Evolutionary conservation across 129 eudicot species (phyloP).

Genomic region (Helichrysum umbraculigerum): DNA sequence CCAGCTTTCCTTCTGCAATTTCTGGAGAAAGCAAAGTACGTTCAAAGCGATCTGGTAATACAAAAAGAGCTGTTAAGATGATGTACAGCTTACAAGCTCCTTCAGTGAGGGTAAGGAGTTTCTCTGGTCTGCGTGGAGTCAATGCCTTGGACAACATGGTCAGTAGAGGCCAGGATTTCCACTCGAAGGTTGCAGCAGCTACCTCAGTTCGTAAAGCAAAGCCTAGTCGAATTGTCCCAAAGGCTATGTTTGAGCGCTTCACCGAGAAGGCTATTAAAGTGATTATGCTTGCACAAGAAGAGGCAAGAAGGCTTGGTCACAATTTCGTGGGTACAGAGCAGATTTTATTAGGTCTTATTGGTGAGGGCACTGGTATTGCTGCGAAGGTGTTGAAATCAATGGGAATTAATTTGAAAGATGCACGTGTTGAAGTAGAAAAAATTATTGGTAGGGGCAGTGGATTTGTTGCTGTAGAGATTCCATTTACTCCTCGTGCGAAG

Average conservation of each 20-base stretch:
- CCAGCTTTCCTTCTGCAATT: conserved; percentile 65
- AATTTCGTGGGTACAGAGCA: conserved; percentile 88
- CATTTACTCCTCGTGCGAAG: conserved; percentile 92
- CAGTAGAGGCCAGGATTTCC: conserved; percentile 43
- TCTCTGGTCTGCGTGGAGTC: conserved; percentile 64
- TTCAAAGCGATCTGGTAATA: conserved; percentile 45
- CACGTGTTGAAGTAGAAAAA: conserved; percentile 89
- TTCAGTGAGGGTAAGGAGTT: conserved; percentile 37
- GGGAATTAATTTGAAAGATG: conserved; percentile 93
- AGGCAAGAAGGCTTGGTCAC: conserved; percentile 85
- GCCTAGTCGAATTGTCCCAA: conserved; percentile 49
- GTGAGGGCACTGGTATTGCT: conserved; percentile 94
- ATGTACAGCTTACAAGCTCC: conserved; percentile 43
- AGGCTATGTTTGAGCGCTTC: conserved; percentile 89
- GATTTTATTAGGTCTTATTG: conserved; percentile 78
- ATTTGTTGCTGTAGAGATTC: conserved; percentile 87
- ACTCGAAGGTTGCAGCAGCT: conserved; percentile 61
- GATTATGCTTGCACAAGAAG: conserved; percentile 96
- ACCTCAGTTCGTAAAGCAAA: conserved; percentile 47
- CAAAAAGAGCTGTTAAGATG: conserved; percentile 47
- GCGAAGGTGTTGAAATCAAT: conserved; percentile 89
- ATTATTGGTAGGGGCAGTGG: conserved; percentile 92
- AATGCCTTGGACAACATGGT: conserved; percentile 62
- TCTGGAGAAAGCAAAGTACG: conserved; percentile 43
- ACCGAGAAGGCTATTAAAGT: conserved; percentile 92